Conservation (phyloP, 2,329 filamentous ascomycete genomes). For the Verticillium zaregamsianum region DNA sequence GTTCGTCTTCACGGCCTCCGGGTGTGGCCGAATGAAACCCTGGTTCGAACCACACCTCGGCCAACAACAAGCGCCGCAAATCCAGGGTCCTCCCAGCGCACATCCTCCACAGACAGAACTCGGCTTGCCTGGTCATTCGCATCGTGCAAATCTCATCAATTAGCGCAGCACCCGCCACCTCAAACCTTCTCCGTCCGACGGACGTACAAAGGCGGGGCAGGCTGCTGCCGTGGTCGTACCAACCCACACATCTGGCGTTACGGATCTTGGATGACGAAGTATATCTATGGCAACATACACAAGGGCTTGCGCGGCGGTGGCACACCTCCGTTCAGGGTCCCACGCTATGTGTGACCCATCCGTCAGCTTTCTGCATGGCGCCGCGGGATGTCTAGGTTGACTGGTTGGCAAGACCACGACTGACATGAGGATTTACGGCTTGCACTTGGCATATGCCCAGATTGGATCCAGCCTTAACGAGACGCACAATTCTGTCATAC, state of each 20-base stretch:
- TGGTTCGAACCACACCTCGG: not conserved
- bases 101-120: not conserved
- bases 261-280: not conserved
- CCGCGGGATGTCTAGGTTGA: not conserved
- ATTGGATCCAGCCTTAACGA: not conserved
- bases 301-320: not conserved
- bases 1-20: not conserved
- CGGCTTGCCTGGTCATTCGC: not conserved
- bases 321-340: not conserved
- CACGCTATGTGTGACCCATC: not conserved
- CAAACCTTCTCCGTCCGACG: not conserved
- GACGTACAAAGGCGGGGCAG: not conserved
- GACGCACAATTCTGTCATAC: not conserved
- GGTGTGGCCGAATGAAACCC: not conserved
- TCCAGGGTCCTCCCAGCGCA: slow-evolving; percentile 1
- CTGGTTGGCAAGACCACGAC: not conserved
- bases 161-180: not conserved
- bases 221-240: not conserved
- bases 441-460: not conserved
- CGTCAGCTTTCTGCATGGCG: not conserved
- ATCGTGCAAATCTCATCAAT: not conserved
- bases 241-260: not conserved
- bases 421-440: not conserved
- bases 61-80: not conserved
- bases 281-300: too few species aligned